Base-by-base conservation (phyloP, 331 rosid genomes). In the Telfairia occidentalis region DNA sequence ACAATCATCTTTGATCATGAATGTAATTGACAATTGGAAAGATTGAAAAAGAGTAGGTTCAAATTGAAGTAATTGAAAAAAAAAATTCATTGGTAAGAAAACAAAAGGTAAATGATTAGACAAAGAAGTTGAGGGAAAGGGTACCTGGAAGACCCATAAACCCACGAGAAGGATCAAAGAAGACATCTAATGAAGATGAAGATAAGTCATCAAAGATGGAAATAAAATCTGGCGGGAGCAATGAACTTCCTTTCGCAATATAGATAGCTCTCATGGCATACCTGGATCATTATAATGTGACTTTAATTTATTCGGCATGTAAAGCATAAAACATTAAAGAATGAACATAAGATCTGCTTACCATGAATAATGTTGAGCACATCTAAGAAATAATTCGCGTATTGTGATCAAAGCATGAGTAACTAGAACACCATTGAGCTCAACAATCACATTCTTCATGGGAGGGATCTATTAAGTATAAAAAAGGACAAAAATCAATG, bases 321-420 rank as follows among this genome's bases (percentile, higher is more conserved):
- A 70, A 69, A 46, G 49, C n/a, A 65, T 58, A 57, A n/a, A 49
- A 78, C 30, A 42, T 71, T 74, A 75, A 15, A 80, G 55, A 50
- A 74, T 28, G 29, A 76, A 45, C 38, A 74, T 38, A 57, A 34
- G 49, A 66, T 32, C 71, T 38, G 66, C 82, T 83, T 84, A 91
- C 98, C 98, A 94, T 87, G 98, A 94, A 88, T 94, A 94, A 82
- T 94, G 98, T 71, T 83, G 97, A 40, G 90, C 98, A 67, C 92
- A 94, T 88, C 86, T 91, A 78, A 91, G 66, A 49, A 82, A 72
- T 79, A 94, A 82, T 79, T 94, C 98, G 48, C 90, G 97, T 74
- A 89, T 77, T 30, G 98, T 94, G 78, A 91, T 91, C 85, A 91
- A 58, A 72, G 96, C 98, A 87, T 94, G 98, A 70, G 91, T 94